Evolutionary conservation across 2,329 filamentous ascomycete genomes (phyloP).

Genomic region (Xylariaceae sp.): DNA sequence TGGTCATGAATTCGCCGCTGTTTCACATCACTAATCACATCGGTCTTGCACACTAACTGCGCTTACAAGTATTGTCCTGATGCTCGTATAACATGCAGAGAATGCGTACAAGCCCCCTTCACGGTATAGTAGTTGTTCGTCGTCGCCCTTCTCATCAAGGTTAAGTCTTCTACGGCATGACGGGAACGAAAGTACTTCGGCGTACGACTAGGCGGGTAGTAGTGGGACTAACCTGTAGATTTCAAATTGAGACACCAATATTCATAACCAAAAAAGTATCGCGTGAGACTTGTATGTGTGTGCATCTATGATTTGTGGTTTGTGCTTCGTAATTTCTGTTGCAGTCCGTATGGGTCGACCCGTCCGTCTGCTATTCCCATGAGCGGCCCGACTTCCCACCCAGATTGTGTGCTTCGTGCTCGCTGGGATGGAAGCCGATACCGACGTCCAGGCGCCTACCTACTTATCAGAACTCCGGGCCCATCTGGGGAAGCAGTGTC

Average conservation of each 20-base stretch:
- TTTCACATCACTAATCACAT: conserved; percentile 10
- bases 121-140: neutral
- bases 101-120: neutral
- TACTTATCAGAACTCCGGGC: too few relatives aligned
- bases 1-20: conserved; percentile 4
- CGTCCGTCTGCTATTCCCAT: too few relatives aligned
- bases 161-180: neutral
- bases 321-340: neutral
- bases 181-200: conserved; percentile 3
- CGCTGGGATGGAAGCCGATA: too few relatives aligned
- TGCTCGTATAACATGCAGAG: conserved; percentile 9
- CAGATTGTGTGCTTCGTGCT: too few relatives aligned
- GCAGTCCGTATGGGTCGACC: too few relatives aligned
- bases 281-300: neutral
- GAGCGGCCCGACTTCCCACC: too few relatives aligned
- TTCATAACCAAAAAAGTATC: neutral
- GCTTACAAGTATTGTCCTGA: conserved; percentile 6
- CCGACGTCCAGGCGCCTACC: too few relatives aligned
- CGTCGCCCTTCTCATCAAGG: neutral
- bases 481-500: too few relatives aligned
- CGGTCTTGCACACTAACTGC: conserved; percentile 16
- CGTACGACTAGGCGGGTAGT: conserved; percentile 12
- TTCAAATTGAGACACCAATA: conserved; percentile 10
- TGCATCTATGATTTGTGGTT: neutral
- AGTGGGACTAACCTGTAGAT: conserved; percentile 20